phyloP scores from a whole-genome alignment of 768 basidiomycete species.

The Amanita exitialis region DNA sequence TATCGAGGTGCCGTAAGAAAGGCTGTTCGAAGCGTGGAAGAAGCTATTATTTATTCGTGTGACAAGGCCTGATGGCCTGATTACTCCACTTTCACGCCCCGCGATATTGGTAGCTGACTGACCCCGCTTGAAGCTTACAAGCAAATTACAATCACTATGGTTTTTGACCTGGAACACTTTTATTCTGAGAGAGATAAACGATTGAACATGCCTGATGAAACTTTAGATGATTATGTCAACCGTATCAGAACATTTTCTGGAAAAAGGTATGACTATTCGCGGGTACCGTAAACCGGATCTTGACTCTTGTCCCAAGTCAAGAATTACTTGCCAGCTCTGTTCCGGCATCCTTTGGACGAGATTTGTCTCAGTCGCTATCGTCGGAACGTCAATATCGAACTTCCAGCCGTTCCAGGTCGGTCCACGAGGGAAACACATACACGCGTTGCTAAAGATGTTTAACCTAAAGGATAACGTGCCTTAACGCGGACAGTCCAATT shows the following conservation, averaged over 20 bases:
- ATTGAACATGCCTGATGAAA: conserved; percentile 46
- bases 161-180: conserved; percentile 33
- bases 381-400: too few species aligned
- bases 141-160: conserved; percentile 4
- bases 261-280: conserved; percentile 11
- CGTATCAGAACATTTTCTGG: conserved; percentile 15
- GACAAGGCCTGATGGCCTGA: too few species aligned
- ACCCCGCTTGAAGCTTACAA: neutral
- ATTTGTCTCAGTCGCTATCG: neutral
- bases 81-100: too few species aligned
- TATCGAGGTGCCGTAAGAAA: neutral
- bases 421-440: too few species aligned
- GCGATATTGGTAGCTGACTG: neutral
- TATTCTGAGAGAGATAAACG: conserved; percentile 45
- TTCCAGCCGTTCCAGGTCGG: neutral
- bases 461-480: neutral
- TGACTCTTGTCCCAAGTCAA: neutral
- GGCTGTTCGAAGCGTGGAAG: neutral
- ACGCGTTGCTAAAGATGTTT: neutral
- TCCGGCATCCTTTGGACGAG: neutral
- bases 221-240: conserved; percentile 35
- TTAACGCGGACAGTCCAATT: neutral
- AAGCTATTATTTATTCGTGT: neutral
- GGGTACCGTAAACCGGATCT: neutral
- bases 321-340: neutral